phyloP scores from a whole-genome alignment of 2,329 filamentous ascomycete species.

The Periconia sp. region DNA sequence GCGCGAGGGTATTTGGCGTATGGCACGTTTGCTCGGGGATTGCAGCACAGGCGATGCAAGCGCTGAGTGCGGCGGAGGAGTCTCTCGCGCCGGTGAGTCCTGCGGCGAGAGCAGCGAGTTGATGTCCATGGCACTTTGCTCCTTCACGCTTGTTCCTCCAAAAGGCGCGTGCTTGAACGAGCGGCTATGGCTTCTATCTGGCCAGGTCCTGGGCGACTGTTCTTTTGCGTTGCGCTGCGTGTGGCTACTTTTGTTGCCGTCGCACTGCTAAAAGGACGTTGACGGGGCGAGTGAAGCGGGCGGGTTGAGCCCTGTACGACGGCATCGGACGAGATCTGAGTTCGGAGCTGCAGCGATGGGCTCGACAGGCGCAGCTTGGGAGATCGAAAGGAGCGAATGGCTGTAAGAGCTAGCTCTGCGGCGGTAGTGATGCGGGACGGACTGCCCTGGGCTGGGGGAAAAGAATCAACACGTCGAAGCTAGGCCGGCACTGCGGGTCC shows the following conservation, averaged over 20 bases:
- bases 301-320: conserved; percentile 10
- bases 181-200: background rate
- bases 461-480: conserved; percentile 14
- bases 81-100: conserved; percentile 49
- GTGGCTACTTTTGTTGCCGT: conserved; percentile 1
- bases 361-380: background rate
- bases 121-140: conserved; percentile 52
- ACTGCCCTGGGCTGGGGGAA: conserved; percentile 13
- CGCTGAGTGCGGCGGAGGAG: conserved; percentile 35
- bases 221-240: background rate
- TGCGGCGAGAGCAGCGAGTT: conserved; percentile 56
- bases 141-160: conserved; percentile 1
- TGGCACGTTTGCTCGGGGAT: conserved; percentile 39
- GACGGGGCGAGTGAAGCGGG: conserved; percentile 19
- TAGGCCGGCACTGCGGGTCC: conserved; percentile 12
- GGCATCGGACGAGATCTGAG: conserved; percentile 18
- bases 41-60: conserved; percentile 32
- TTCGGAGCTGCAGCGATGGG: background rate
- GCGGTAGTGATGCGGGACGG: conserved; percentile 8
- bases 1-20: conserved; percentile 43
- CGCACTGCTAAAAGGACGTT: conserved; percentile 13
- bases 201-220: background rate
- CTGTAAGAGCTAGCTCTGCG: conserved; percentile 8
- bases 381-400: conserved; percentile 1
- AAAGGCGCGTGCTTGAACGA: background rate